These are phyloP conservation scores for Syncephalastrum racemosum DNA, from an alignment of 371 early-diverging fungal genomes.

Conservation along the genomic window DNA sequence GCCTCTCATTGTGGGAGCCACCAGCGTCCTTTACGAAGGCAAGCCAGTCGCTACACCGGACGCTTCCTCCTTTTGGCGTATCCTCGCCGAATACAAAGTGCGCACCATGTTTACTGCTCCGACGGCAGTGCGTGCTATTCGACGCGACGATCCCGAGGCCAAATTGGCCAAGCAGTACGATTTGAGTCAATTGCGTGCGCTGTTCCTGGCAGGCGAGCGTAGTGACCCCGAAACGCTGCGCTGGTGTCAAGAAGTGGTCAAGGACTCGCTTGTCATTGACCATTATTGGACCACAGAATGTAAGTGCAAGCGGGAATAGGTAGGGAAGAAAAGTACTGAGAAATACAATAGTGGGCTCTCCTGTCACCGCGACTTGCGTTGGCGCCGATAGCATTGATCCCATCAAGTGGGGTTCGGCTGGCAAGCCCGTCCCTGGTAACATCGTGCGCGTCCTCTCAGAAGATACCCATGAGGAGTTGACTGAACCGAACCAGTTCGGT, in stretches of 20 bases:
- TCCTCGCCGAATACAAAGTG: constrained; percentile 76
- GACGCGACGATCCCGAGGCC: constrained; percentile 77
- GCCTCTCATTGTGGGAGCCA: constrained; percentile 82
- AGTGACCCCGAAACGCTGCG: constrained; percentile 79
- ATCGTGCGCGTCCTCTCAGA: constrained; percentile 62
- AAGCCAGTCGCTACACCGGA: constrained; percentile 86
- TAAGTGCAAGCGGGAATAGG: constrained; percentile 38
- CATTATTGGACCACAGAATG: constrained; percentile 97
- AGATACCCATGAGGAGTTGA: constrained; percentile 47
- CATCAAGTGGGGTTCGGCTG: constrained; percentile 63
- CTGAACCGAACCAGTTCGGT: constrained; percentile 63
- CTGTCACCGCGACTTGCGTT: constrained; percentile 72
- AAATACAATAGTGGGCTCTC: constrained; percentile 37
- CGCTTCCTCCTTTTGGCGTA: constrained; percentile 78
- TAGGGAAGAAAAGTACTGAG: background rate
- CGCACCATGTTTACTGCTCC: constrained; percentile 92
- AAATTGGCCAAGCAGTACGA: constrained; percentile 57
- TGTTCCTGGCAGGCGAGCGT: constrained; percentile 92
- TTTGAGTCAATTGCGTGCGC: constrained; percentile 55
- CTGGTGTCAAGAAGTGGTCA: constrained; percentile 67
- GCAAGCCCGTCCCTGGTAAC: constrained; percentile 78
- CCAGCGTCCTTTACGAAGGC: constrained; percentile 89
- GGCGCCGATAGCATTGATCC: constrained; percentile 44
- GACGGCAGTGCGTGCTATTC: constrained; percentile 86
- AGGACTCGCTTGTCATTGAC: constrained; percentile 61